Evolutionary conservation across 176 grass and related monocot species (phyloP), one percentile per base, ranked within the genome.

Genomic region (Raddia distichophylla): DNA sequence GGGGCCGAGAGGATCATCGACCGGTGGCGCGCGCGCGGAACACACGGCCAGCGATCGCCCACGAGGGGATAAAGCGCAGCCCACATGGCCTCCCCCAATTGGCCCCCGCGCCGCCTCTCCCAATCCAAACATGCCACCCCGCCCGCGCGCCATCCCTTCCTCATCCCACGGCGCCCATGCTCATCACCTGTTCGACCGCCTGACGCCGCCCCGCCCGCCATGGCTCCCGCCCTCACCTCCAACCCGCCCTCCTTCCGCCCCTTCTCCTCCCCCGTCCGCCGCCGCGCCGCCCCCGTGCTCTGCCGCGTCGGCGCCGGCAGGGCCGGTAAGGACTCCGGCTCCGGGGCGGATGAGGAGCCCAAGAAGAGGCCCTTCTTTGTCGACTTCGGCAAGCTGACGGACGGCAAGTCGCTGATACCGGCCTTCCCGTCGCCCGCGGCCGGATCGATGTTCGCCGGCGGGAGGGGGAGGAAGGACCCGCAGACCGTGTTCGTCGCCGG

Each of bases 141-240:
- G 2, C 10, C 11, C 60, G 10, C 77, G 51, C 55, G 37, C 73
- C 49, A 81, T 45, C 81, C 81, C 51, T 76, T 72, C 82, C 64
- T 89, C 87, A 85, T 89, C 87, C 67, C 71, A 81, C 87, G 87
- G 77, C 58, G 37, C 82, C 74, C 50, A 77, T 82, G 88, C 86
- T 63, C 63, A 78, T 82, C 60, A 76, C 60, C 65, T 80, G 79
- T 83, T 91, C 85, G 88, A 77, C 82, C 64, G 14, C 71, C 47
- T 81, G 83, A 86, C 56, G 40, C 84, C 47, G 42, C 13, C 76
- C 46, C 22, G 54, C 55, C 45, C 22, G 54, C 55, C 51, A 98
- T 98, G 92, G 88, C 95, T 65, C 95, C 95, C 27, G 90, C 92
- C 32, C 88, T 98, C 71, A 98, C 95, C 86, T 98, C 90, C 79